Evolutionary conservation across 2,329 filamentous ascomycete species (phyloP).

Genomic region (Aspergillus aculeatus): DNA sequence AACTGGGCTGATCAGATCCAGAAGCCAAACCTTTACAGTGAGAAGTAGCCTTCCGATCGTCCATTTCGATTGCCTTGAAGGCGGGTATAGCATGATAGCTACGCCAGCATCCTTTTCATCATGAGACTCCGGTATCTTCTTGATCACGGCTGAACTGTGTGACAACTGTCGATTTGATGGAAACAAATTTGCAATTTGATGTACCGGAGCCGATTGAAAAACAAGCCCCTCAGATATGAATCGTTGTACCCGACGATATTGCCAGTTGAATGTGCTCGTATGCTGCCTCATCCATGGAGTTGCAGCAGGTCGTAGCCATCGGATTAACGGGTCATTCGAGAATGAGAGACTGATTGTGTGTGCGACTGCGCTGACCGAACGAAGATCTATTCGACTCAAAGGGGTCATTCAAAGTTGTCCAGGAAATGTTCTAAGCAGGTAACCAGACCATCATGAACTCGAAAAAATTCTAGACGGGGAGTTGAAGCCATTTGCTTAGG

Average conservation of each 20-base stretch:
- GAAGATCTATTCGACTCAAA: conserved; percentile 10
- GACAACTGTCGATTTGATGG: neutral
- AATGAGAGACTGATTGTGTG: conserved; percentile 25
- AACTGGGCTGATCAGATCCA: conserved; percentile 15
- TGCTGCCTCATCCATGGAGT: conserved; percentile 14
- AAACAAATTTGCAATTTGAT: conserved; percentile 12
- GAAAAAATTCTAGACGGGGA: conserved; percentile 10
- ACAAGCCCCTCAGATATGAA: conserved; percentile 22
- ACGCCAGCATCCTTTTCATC: conserved; percentile 17
- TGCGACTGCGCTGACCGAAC: conserved; percentile 15
- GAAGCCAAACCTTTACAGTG: conserved; percentile 17
- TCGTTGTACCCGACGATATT: conserved; percentile 25
- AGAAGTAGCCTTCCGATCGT: conserved; percentile 9
- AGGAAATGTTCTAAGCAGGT: neutral
- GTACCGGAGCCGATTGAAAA: conserved; percentile 12
- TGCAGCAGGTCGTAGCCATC: conserved; percentile 25
- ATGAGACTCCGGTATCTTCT: neutral
- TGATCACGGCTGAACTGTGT: neutral
- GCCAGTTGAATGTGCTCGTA: conserved; percentile 18
- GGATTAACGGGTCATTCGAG: conserved; percentile 26
- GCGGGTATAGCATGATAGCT: conserved; percentile 24
- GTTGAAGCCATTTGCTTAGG: conserved; percentile 1
- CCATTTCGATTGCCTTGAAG: conserved; percentile 15
- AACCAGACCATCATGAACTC: conserved; percentile 10
- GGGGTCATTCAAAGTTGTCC: neutral